A percentile compares a stretch with the other conserved stretches of the same genome.
These are phyloP conservation scores for Quercus berberidifolia DNA, from an alignment of 306 rosid genomes.

Conservation along the genomic window DNA sequence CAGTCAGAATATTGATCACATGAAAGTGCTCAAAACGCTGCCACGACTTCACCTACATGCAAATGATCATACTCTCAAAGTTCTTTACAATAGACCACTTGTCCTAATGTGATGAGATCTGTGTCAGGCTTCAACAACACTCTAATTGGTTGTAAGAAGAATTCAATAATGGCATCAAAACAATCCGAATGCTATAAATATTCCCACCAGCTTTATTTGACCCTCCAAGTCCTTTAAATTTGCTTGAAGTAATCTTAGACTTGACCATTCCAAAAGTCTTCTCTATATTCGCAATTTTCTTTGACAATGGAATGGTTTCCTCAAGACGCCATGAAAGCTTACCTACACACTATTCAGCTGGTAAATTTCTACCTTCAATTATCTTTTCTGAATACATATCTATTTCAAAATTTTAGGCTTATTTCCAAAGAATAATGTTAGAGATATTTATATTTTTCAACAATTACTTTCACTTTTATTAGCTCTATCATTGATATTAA, in stretches of 20 bases:
- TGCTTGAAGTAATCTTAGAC: not conserved
- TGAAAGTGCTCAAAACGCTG: not conserved
- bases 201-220: not conserved
- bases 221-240: not conserved
- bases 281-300: not conserved
- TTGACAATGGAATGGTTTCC: slow-evolving; percentile 24
- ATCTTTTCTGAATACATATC: not conserved
- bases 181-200: not conserved
- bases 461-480: too few species aligned
- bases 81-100: not conserved
- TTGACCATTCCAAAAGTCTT: not conserved
- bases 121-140: not conserved
- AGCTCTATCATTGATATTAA: too few species aligned
- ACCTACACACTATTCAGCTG: slow-evolving; percentile 25
- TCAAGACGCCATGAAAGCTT: slow-evolving; percentile 28
- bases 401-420: too few species aligned
- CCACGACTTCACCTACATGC: slow-evolving; percentile 27
- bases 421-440: too few species aligned
- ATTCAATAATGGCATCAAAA: not conserved
- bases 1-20: not conserved
- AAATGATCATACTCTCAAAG: not conserved
- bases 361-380: not conserved
- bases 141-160: not conserved
- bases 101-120: not conserved
- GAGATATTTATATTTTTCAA: too few species aligned